phyloP scores from a whole-genome alignment of 345 rosid species.

The Melastoma malabathricum region DNA sequence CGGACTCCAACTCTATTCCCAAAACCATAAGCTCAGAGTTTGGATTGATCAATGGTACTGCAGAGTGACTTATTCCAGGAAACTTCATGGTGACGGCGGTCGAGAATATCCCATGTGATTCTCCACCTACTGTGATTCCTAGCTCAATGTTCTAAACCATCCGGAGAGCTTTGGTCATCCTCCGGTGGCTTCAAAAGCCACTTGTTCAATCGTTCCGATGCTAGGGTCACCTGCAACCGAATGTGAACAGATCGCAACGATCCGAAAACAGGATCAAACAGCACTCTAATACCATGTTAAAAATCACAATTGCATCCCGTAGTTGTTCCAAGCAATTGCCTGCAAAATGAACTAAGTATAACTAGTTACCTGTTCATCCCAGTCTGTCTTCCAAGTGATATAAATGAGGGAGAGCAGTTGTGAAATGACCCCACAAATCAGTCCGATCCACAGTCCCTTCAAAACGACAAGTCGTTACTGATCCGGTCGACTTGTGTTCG shows the following conservation, averaged over 20 bases:
- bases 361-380: constrained; percentile 15
- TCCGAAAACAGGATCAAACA: too few species aligned
- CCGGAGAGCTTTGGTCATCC: neutral
- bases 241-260: too few species aligned
- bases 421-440: constrained; percentile 15
- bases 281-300: too few species aligned
- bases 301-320: too few species aligned
- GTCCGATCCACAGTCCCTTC: constrained; percentile 16
- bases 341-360: too few species aligned
- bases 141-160: constrained; percentile 2
- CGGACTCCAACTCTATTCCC: too few species aligned
- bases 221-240: constrained; percentile 8
- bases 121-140: neutral
- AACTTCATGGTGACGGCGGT: too few species aligned
- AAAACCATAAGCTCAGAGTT: too few species aligned
- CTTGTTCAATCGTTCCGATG: constrained; percentile 10
- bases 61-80: too few species aligned
- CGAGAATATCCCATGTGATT: too few species aligned
- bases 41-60: too few species aligned
- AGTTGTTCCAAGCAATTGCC: neutral
- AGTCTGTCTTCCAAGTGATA: constrained; percentile 16
- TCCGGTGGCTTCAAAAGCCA: constrained; percentile 11
- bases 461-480: neutral
- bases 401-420: constrained; percentile 13
- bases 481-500: neutral